A percentile compares a stretch with the other conserved stretches of the same genome.
Evolutionary conservation across 108 stramenopile genomes (phyloP).

Genomic region (Skeletonema marinoi): DNA sequence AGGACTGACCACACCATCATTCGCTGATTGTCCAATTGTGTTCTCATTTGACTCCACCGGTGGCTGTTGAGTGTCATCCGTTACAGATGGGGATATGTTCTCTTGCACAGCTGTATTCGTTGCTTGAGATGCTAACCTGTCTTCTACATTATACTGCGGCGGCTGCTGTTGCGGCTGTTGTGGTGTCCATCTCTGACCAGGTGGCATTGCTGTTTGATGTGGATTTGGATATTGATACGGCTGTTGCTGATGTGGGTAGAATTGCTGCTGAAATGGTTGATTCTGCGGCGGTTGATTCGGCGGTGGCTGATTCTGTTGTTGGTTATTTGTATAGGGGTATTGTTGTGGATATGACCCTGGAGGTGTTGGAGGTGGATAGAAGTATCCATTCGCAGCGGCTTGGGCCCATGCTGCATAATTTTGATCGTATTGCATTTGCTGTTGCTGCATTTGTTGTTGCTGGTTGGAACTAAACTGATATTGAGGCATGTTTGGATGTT

Average conservation of each 20-base stretch:
- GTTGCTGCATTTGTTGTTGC: slow-evolving; percentile 36
- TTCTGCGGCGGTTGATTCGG: slow-evolving; percentile 17
- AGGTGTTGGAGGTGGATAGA: slow-evolving; percentile 37
- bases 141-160: neutral
- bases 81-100: neutral
- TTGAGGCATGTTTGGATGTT: slow-evolving; percentile 9
- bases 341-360: slow-evolving; percentile 26
- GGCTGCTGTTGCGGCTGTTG: neutral
- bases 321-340: slow-evolving; percentile 11
- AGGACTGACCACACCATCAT: neutral
- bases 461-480: slow-evolving; percentile 38
- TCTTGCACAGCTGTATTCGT: neutral
- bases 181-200: neutral
- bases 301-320: slow-evolving; percentile 17
- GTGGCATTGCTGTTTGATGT: neutral
- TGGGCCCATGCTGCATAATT: slow-evolving; percentile 47
- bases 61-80: neutral
- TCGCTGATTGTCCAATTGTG: neutral
- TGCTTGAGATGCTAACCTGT: neutral
- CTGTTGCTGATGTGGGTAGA: slow-evolving; percentile 1
- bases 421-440: slow-evolving; percentile 39
- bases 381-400: slow-evolving; percentile 42
- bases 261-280: slow-evolving; percentile 9
- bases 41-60: neutral
- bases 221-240: neutral